Evolutionary conservation across 176 grass and related monocot genomes (phyloP).

Genomic region (Triticum turgidum): DNA sequence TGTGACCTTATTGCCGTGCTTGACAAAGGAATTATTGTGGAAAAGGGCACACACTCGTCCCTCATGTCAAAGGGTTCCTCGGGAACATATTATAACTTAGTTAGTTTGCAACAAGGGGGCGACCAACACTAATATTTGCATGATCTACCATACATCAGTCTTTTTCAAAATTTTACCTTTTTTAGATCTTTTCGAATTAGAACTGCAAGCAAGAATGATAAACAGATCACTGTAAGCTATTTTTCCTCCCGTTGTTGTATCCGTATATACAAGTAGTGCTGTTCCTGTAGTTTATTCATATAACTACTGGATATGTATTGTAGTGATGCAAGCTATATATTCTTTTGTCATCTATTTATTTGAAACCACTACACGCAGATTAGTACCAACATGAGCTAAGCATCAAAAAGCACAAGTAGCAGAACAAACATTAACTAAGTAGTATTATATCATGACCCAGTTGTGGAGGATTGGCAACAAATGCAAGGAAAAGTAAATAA

Average conservation of each 20-base stretch:
- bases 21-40: conserved; percentile 69
- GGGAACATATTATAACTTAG: conserved; percentile 63
- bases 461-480: not conserved
- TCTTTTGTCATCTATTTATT: not conserved
- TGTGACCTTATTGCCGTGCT: conserved; percentile 67
- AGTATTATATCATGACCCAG: not conserved
- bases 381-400: not conserved
- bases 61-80: conserved; percentile 62
- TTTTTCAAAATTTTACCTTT: too few relatives aligned
- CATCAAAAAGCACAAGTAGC: not conserved
- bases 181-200: not conserved
- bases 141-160: not conserved
- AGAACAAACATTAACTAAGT: not conserved
- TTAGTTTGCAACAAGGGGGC: conserved; percentile 61
- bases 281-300: conserved; percentile 21
- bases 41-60: conserved; percentile 73
- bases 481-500: not conserved
- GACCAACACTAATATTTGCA: conserved; percentile 13
- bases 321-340: conserved; percentile 2
- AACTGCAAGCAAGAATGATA: not conserved
- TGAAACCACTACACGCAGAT: not conserved
- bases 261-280: not conserved
- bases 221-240: not conserved
- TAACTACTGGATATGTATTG: not conserved
- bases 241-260: conserved; percentile 17